Evolutionary conservation across 129 eudicot species (phyloP), one percentile per base, ranked within the genome.

Genomic region (Artemisia argyi): DNA sequence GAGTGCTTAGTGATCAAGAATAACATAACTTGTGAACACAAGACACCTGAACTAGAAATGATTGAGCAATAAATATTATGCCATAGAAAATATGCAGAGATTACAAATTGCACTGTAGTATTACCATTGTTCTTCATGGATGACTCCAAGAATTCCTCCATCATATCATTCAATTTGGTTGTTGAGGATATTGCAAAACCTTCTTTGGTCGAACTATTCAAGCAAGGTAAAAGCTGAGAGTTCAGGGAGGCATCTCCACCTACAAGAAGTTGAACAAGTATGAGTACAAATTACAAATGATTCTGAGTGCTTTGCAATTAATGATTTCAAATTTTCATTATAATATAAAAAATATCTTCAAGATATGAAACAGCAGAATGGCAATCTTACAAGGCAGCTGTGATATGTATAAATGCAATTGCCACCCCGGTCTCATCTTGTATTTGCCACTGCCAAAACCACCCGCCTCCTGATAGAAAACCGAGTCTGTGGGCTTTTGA

Each of bases 191-290:
- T 67, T 39, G 83, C 47, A 63, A 76, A 78, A 35, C 78, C 87
- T 61, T 83, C 87, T 68, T 70, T 81, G 35, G 53, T 50, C 18
- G 88, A 82, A 58, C 79, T 79, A 65, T 70, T 78, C 66, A 83
- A 78, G 79, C 94, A 83, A 66, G 88, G 88, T 32, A 87, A 89
- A 78, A 83, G 76, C 73, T 89, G 96, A 30, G 90, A 84, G 72
- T 79, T 72, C 17, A 84, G 79, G 16, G 99, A 90, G 18, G 97
- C 96, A 73, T 90, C 99, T 66, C 99, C 97, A 74, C 99, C 99
- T 90, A 81, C 77, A 83, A 72, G 24, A 62, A 67, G 55, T 65
- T 54, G 12, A 59, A 64, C 5, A 76, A 68, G 48, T 3, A 70
- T 11, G 46, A 73, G 54, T 69, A 50, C n/a, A 4, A 66, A 56